Evolutionary conservation across 805 yeast genomes (phyloP), one percentile per base, ranked within the genome.

Genomic region (Candida peoriensis): DNA sequence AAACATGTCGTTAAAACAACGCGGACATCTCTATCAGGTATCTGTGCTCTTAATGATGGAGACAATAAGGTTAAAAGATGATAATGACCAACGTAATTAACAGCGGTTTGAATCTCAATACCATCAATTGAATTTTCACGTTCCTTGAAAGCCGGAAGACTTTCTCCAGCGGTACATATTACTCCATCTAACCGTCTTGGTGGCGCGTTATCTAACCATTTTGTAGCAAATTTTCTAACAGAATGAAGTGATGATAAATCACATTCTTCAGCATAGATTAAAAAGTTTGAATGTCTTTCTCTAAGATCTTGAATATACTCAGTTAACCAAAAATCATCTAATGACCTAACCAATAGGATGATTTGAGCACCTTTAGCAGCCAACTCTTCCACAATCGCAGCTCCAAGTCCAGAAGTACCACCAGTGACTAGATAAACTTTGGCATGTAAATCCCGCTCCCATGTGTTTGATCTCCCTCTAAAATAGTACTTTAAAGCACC

Each of bases 361-460:
- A 90, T 48, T 55, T 93, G 97, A 0, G 97, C 97, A 4, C 98
- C 98, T 33, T 75, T 61, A 0, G 46, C 36, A 0, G 97, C 97
- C 48, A 93, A 55, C 21, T 88, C 88, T 24, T 69, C 66, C 0
- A 76, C 93, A 4, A 84, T 71, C 4, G 75, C 72, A 0, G 90
- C 81, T 1, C 98, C 98, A 41, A 87, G 56, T 0, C 97, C 97
- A 1, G 94, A 72, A 0, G 97, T 90, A 2, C 95, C 98, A n/a
- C 98, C 98, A 0, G 93, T 82, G 6, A 85, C 68, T 15, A 84
- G 64, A 48, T 69, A 82, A 5, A 89, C 97, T 50, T 79, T 78
- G 2, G 97, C 97, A 54, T 93, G 96, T 55, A 90, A 60, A 44
- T 88, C 89, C 40, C 97, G 70, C 42, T 86, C 95, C 96, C 96